Evolutionary conservation across 2,329 filamentous ascomycete species (phyloP).

Genomic region (Alternaria angustiovoidea): DNA sequence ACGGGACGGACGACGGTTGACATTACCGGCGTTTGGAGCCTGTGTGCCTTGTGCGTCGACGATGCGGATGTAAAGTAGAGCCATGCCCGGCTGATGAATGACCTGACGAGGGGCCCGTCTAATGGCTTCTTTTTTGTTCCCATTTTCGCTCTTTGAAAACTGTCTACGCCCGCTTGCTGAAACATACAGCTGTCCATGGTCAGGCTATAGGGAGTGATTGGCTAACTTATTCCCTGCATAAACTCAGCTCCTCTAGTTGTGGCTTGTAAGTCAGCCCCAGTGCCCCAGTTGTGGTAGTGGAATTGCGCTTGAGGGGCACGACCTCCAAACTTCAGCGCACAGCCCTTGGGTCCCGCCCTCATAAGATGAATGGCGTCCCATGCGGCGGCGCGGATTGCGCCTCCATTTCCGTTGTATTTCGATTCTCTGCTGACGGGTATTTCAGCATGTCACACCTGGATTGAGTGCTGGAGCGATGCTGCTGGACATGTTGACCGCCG

Average conservation of each 20-base stretch:
- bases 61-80: slow-evolving; percentile 22
- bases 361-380: slow-evolving; percentile 29
- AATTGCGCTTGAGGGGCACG: slow-evolving; percentile 24
- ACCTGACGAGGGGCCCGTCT: slow-evolving; percentile 11
- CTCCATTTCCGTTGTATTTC: slow-evolving; percentile 15
- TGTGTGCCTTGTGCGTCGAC: slow-evolving; percentile 29
- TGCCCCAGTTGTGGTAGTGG: slow-evolving; percentile 11
- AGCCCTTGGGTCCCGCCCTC: slow-evolving; percentile 22
- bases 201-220: slow-evolving; percentile 11
- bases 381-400: slow-evolving; percentile 17
- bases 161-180: neutral
- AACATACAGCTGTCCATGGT: slow-evolving; percentile 5
- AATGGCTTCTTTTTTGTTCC: neutral
- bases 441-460: slow-evolving; percentile 29
- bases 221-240: slow-evolving; percentile 24
- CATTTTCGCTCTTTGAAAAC: neutral
- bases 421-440: slow-evolving; percentile 20
- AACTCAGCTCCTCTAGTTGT: slow-evolving; percentile 29
- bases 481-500: slow-evolving; percentile 50
- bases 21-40: slow-evolving; percentile 20
- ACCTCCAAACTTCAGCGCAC: slow-evolving; percentile 34
- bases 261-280: slow-evolving; percentile 40
- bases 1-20: slow-evolving; percentile 25
- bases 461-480: slow-evolving; percentile 39
- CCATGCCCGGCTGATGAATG: slow-evolving; percentile 9